A percentile compares a stretch with the other conserved stretches of the same genome.
These are phyloP conservation scores for Phytopythium helicoides DNA, from an alignment of 352 stramenopile species.

Conservation along the genomic window DNA sequence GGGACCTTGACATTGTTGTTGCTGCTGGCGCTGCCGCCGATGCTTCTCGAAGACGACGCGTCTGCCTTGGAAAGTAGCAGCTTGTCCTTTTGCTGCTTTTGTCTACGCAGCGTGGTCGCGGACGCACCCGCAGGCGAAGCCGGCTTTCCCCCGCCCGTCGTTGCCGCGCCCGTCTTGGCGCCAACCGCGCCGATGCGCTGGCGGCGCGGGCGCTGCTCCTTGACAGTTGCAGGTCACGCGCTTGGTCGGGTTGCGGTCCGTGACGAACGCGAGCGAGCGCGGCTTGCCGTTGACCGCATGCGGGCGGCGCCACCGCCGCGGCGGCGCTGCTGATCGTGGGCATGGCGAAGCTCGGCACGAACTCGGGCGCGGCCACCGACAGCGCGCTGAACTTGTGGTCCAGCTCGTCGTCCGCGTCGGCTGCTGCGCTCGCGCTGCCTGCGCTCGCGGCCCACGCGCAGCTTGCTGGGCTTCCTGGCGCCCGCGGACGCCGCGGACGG, in stretches of 20 bases:
- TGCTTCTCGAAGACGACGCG: slow-evolving; percentile 4
- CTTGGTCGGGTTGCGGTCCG: slow-evolving; percentile 20
- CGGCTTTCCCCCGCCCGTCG: slow-evolving; percentile 10
- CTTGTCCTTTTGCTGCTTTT: slow-evolving; percentile 25
- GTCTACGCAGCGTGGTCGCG: slow-evolving; percentile 9
- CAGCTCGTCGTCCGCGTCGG: slow-evolving; percentile 57
- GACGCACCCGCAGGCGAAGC: slow-evolving; percentile 9
- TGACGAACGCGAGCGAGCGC: slow-evolving; percentile 57
- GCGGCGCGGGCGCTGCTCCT: slow-evolving; percentile 36
- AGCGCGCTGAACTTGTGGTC: slow-evolving; percentile 64
- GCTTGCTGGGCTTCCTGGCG: slow-evolving; percentile 31
- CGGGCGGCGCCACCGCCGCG: slow-evolving; percentile 2
- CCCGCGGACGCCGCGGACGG: neutral
- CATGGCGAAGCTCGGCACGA: slow-evolving; percentile 31
- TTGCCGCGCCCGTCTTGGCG: slow-evolving; percentile 19
- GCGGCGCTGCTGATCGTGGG: neutral
- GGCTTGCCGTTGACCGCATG: slow-evolving; percentile 10
- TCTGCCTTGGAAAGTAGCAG: slow-evolving; percentile 24
- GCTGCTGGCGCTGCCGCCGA: too few relatives aligned
- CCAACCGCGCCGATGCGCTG: slow-evolving; percentile 53
- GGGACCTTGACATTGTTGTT: too few relatives aligned
- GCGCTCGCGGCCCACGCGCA: slow-evolving; percentile 55
- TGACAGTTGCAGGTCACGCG: neutral
- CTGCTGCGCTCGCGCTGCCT: slow-evolving; percentile 48
- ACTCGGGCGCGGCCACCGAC: slow-evolving; percentile 48